Evolutionary conservation across 257 asterid species (phyloP), one percentile per base, ranked within the genome.

Genomic region (Anisodus acutangulus): DNA sequence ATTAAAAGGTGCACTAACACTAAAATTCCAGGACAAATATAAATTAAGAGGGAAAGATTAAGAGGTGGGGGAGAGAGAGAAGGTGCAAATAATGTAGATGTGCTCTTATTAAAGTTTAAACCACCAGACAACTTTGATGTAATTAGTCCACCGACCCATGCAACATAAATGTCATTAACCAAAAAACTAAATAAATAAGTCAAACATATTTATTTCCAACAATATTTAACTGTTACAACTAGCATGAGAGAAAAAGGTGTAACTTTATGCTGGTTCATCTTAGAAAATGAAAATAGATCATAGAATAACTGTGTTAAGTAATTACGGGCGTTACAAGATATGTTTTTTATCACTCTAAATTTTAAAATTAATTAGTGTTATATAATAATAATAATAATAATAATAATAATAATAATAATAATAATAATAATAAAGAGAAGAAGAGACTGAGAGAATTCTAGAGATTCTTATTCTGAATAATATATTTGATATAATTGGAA

Each of bases 171-270:
- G 82, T 83, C 88, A 83, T 31, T 31, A 31, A 31, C 35, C 35
- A 31, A 31, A 31, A 31, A 31, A 31, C 35, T 31, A 66, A 41
- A 76, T 54, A 53, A 37, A 78, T 26, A 55, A 60, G 83, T 80
- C 88, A 83, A 83, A 81, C 17, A 51, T 58, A 74, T 62, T 71
- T 80, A 85, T 66, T 31, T 35, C 83, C 54, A 64, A 19, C 81
- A 81, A 81, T 37, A 47, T 26, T 41, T 63, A 85, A 81, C 85
- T 76, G 74, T 80, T 60, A 58, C 87, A 88, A 84, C 90, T 84
- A 81, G 86, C 86, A 41, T 17, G 11, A 39, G 41, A 72, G 37
- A 59, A 82, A 76, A 60, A 66, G 17, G 71, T 81, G 45, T 12
- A 53, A 17, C 51, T 15, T 80, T 8, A 47, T 49, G 58, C 16